Conservation (phyloP, 129 eudicot genomes). For the Pittosporum tobira region DNA sequence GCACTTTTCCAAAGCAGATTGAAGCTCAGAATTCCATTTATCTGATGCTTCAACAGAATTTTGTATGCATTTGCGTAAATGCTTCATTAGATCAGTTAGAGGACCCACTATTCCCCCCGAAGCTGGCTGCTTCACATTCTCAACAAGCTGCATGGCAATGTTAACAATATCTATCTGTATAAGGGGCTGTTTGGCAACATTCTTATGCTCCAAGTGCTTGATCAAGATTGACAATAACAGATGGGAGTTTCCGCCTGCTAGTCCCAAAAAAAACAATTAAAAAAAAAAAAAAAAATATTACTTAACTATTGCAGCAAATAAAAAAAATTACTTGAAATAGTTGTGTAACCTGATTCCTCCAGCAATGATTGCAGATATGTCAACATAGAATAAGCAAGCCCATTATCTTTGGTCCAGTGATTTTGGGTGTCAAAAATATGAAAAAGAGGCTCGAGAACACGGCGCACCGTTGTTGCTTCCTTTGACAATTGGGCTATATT, state of each 20-base stretch:
- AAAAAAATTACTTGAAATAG: not conserved
- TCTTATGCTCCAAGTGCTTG: conserved; percentile 71
- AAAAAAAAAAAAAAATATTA: not conserved
- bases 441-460: conserved; percentile 70
- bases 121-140: conserved; percentile 42
- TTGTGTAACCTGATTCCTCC: conserved; percentile 67
- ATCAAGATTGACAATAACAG: conserved; percentile 53
- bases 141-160: conserved; percentile 45
- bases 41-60: conserved; percentile 43
- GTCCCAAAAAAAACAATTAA: conserved; percentile 4
- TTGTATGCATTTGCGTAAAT: conserved; percentile 61
- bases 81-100: conserved; percentile 53
- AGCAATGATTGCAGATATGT: conserved; percentile 45
- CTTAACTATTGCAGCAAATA: not conserved
- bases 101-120: conserved; percentile 61
- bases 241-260: conserved; percentile 55
- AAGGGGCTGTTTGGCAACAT: conserved; percentile 51
- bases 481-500: conserved; percentile 63
- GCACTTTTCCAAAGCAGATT: conserved; percentile 53
- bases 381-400: conserved; percentile 56
- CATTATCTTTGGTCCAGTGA: conserved; percentile 61
- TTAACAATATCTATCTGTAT: conserved; percentile 46
- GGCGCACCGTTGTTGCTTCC: conserved; percentile 72
- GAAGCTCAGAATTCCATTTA: conserved; percentile 45
- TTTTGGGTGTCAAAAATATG: conserved; percentile 58